Percentiles rank a stretch among this genome's conserved stretches.
These are phyloP conservation scores for Babesia bigemina DNA, from an alignment of 169 alveolate species.

Conservation along the genomic window DNA sequence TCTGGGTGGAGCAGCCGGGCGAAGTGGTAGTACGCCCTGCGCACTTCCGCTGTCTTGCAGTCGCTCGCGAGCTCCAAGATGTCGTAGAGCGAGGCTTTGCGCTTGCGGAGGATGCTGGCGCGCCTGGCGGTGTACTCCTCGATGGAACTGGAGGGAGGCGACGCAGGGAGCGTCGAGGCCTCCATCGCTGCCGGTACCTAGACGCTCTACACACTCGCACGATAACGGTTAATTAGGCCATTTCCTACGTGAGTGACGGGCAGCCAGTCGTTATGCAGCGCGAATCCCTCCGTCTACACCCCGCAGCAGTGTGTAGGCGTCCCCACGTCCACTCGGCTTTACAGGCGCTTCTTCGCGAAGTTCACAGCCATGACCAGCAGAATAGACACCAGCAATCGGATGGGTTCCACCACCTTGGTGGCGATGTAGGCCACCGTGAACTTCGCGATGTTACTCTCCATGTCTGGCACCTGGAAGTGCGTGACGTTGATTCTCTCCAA, in stretches of 20 bases:
- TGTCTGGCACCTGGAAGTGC: slow-evolving; percentile 61
- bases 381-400: slow-evolving; percentile 55
- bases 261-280: background rate
- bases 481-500: slow-evolving; percentile 42
- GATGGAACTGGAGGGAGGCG: slow-evolving; percentile 18
- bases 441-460: slow-evolving; percentile 63
- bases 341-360: slow-evolving; percentile 13
- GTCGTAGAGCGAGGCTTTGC: slow-evolving; percentile 30
- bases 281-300: background rate
- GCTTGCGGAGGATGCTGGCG: background rate
- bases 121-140: slow-evolving; percentile 48
- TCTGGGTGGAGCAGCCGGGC: slow-evolving; percentile 93
- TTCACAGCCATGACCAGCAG: slow-evolving; percentile 39
- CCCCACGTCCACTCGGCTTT: background rate
- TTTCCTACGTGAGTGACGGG: too few species aligned
- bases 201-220: background rate
- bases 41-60: slow-evolving; percentile 69
- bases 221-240: too few species aligned
- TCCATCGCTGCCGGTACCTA: slow-evolving; percentile 1
- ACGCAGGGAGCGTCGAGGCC: background rate
- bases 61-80: slow-evolving; percentile 53
- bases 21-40: slow-evolving; percentile 83
- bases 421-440: slow-evolving; percentile 70
- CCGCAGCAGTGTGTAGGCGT: slow-evolving; percentile 15
- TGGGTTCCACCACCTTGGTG: slow-evolving; percentile 64